phyloP scores from a whole-genome alignment of 805 yeast genomes.

The Hanseniaspora clermontiae region DNA sequence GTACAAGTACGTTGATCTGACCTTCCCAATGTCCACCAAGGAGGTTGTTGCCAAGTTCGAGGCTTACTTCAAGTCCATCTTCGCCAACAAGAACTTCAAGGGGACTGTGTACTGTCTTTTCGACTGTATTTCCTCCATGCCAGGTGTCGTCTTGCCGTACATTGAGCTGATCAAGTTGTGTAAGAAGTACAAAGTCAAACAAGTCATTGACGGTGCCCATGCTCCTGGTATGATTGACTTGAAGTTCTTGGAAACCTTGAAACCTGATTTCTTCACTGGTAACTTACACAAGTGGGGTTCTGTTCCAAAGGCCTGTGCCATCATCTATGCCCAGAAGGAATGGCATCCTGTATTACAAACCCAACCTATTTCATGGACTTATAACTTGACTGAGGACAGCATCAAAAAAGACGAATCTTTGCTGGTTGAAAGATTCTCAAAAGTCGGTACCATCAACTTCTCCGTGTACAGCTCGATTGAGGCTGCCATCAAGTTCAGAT shows the following conservation, averaged over 20 bases:
- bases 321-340: conserved; percentile 42
- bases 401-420: conserved; percentile 9
- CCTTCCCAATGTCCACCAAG: conserved; percentile 34
- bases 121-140: conserved; percentile 52
- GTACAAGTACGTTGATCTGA: conserved; percentile 29
- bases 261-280: conserved; percentile 49
- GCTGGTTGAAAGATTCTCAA: conserved; percentile 33
- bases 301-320: conserved; percentile 46
- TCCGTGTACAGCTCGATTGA: conserved; percentile 33
- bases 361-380: conserved; percentile 42
- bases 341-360: conserved; percentile 42
- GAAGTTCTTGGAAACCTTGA: conserved; percentile 28
- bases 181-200: conserved; percentile 34
- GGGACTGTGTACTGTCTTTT: conserved; percentile 33
- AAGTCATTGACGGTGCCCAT: conserved; percentile 65
- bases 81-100: conserved; percentile 20
- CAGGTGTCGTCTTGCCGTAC: conserved; percentile 50
- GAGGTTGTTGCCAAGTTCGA: conserved; percentile 30
- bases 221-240: conserved; percentile 43
- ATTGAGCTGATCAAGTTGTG: conserved; percentile 36
- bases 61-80: conserved; percentile 19
- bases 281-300: conserved; percentile 63
- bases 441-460: conserved; percentile 39
- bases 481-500: conserved; percentile 43
- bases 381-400: conserved; percentile 13